Evolutionary conservation across 257 asterid species (phyloP), one percentile per base, ranked within the genome.

Genomic region (Petunia axillaris): DNA sequence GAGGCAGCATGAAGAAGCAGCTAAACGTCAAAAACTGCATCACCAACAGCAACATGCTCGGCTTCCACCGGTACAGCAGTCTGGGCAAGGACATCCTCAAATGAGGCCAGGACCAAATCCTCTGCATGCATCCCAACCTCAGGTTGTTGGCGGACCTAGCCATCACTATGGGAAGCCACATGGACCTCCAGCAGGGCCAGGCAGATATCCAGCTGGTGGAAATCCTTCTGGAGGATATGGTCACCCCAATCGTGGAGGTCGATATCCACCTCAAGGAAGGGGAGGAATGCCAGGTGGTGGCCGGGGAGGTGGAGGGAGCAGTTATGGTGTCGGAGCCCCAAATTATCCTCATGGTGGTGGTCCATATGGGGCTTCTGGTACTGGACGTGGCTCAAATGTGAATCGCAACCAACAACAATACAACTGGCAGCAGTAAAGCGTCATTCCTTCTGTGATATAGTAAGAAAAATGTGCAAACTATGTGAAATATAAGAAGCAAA

Each of bases 1-100:
- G 68, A 84, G 97, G n/a, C 96, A 92, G 83, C 90, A 89, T 0
- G 98, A 96, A 75, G 97, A 96, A 88, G 75, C 80, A 5, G 95
- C 99, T 16, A 96, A 92, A 82, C 85, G 97, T 76, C 97, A 90
- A 84, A 94, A 96, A 86, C 4, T 87, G 73, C 97, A 85, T 83
- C 94, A 94, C 70, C 94, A 97, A 14, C 99, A 90, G 40, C 97
- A 87, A 79, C 98, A 95, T 59, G 81, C 94, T 62, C 97, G 95
- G 50, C 81, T 92, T 81, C 97, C 98, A 66, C 98, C 98, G 5
- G 86, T 93, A 80, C 98, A 94, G 80, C 98, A 46, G 94, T 92
- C 91, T 0, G 96, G 91, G 53, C 97, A 90, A 80, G 78, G 92
- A 66, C 93, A 92, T 79, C 74, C 89, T 35, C 97, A 82, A 76